Evolutionary conservation across 345 rosid genomes (phyloP).

Genomic region (Luvunga scandens): DNA sequence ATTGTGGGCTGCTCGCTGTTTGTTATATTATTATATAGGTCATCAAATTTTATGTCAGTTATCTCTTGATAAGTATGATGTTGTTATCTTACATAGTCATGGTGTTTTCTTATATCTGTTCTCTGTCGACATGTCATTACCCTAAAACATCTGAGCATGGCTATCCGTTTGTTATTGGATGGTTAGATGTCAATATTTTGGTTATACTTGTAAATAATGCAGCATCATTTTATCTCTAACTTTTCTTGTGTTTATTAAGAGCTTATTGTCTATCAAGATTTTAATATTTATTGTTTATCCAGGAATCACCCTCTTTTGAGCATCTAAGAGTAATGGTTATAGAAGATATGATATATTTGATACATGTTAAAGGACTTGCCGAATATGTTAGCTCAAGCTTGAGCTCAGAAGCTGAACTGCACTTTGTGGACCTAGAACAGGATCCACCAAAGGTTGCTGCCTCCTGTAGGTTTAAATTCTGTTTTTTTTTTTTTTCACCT

Average conservation of each 20-base stretch:
- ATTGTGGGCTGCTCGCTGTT: background rate
- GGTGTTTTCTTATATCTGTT: background rate
- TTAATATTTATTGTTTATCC: slow-evolving; percentile 3
- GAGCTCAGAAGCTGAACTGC: slow-evolving; percentile 43
- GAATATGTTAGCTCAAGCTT: slow-evolving; percentile 58
- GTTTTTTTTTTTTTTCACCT: background rate
- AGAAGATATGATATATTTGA: slow-evolving; percentile 88
- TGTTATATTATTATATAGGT: background rate
- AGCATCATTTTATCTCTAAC: background rate
- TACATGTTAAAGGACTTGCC: slow-evolving; percentile 54
- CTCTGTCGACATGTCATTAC: background rate
- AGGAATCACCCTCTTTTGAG: slow-evolving; percentile 58
- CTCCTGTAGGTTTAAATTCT: background rate
- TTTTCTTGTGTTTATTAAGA: background rate
- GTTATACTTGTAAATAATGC: background rate
- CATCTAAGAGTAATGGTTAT: slow-evolving; percentile 69
- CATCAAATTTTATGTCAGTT: background rate
- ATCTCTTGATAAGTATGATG: background rate
- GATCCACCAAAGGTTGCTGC: slow-evolving; percentile 87
- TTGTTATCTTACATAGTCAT: background rate
- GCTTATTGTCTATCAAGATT: background rate
- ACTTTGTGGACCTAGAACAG: slow-evolving; percentile 69
- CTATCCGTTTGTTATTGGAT: background rate
- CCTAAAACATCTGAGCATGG: background rate
- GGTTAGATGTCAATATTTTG: background rate